Conservation (phyloP, 345 rosid genomes). For the Cochlearia excelsa region DNA sequence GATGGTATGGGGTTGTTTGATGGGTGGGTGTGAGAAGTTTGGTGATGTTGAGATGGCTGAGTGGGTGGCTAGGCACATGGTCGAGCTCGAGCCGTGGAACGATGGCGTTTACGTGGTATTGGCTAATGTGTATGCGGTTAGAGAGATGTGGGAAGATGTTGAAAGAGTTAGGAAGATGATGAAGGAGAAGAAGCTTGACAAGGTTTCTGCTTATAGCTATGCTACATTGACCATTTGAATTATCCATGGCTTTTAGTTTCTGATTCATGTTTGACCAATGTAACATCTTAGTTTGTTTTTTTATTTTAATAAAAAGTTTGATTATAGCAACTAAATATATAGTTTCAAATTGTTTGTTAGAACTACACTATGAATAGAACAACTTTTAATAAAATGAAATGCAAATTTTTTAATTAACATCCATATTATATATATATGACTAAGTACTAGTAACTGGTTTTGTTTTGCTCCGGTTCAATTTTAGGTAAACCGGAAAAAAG, state of each 20-base stretch:
- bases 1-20: conserved; percentile 76
- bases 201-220: conserved; percentile 68
- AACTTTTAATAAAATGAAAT: too few relatives aligned
- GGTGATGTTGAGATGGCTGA: conserved; percentile 76
- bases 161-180: conserved; percentile 61
- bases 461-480: too few relatives aligned
- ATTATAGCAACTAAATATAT: too few relatives aligned
- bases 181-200: conserved; percentile 53
- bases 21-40: conserved; percentile 89
- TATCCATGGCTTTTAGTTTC: background rate
- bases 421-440: too few relatives aligned
- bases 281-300: background rate
- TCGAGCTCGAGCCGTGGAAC: conserved; percentile 72
- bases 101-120: conserved; percentile 81
- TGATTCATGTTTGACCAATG: conserved; percentile 3
- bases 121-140: conserved; percentile 74
- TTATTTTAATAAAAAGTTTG: background rate
- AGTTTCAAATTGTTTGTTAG: too few relatives aligned
- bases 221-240: conserved; percentile 14
- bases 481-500: too few relatives aligned
- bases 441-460: too few relatives aligned
- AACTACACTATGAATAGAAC: too few relatives aligned
- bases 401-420: too few relatives aligned
- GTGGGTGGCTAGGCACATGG: conserved; percentile 71
- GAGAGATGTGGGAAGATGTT: conserved; percentile 77